Percentiles rank a stretch among this genome's conserved stretches.
These are phyloP conservation scores for Fistulifera pelliculosa DNA, from an alignment of 108 stramenopile species.

Conservation along the genomic window DNA sequence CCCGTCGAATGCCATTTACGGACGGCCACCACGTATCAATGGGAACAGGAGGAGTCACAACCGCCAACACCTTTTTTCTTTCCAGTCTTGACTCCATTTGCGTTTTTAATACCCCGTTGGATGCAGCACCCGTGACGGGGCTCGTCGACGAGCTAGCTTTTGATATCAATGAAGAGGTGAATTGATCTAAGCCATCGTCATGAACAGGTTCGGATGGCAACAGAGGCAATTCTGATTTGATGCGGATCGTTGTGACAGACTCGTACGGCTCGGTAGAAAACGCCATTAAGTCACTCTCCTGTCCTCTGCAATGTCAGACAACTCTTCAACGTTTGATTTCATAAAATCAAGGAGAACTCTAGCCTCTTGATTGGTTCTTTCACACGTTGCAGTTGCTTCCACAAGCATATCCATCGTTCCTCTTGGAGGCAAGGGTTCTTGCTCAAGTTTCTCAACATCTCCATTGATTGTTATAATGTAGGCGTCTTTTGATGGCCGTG, in stretches of 20 bases:
- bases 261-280: neutral
- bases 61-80: slow-evolving; percentile 4
- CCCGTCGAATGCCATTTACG: slow-evolving; percentile 34
- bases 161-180: too few species aligned
- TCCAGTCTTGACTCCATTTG: neutral
- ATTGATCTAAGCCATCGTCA: neutral
- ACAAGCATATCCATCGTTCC: slow-evolving; percentile 16
- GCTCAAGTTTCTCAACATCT: neutral
- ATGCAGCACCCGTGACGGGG: neutral
- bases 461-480: neutral
- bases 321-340: neutral
- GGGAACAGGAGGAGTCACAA: slow-evolving; percentile 28
- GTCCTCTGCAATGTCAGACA: neutral
- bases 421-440: neutral
- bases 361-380: slow-evolving; percentile 18
- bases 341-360: slow-evolving; percentile 2
- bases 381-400: slow-evolving; percentile 21
- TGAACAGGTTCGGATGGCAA: neutral
- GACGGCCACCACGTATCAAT: slow-evolving; percentile 80
- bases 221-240: neutral
- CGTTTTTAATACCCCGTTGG: neutral
- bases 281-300: neutral
- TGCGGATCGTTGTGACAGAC: neutral
- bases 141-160: neutral
- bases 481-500: neutral